Conservation (phyloP, 176 grass and related monocot species). For the Bromus sterilis region DNA sequence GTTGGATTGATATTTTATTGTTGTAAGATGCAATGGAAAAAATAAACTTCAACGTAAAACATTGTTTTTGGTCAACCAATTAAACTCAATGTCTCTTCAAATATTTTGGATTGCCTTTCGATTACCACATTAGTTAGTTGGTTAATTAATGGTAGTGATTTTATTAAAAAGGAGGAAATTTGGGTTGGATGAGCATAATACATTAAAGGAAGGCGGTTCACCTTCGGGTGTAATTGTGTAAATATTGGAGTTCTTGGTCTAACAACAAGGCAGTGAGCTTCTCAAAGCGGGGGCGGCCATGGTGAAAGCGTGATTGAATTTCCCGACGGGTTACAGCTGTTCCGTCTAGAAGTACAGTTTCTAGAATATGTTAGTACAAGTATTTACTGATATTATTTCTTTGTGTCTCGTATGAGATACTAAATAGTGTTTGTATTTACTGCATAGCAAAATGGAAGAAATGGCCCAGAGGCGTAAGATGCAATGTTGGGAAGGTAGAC, state of each 20-base stretch:
- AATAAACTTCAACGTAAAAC: too few species aligned
- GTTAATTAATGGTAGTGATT: conserved; percentile 7
- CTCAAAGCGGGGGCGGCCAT: conserved; percentile 71
- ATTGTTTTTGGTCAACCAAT: too few species aligned
- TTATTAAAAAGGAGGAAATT: conserved; percentile 64
- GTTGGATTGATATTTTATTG: too few species aligned
- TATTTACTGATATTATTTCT: conserved; percentile 7
- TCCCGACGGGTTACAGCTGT: conserved; percentile 73
- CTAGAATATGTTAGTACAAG: conserved; percentile 29
- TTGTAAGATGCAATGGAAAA: too few species aligned
- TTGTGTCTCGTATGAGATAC: background rate
- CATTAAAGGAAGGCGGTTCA: conserved; percentile 27
- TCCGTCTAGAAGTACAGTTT: conserved; percentile 79
- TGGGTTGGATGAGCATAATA: conserved; percentile 48
- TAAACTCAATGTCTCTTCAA: too few species aligned
- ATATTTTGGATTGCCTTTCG: too few species aligned
- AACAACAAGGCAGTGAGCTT: conserved; percentile 76
- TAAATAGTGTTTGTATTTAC: conserved; percentile 19
- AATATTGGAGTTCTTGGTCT: conserved; percentile 44
- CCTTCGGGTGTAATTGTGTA: conserved; percentile 24
- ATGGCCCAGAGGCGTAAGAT: conserved; percentile 91
- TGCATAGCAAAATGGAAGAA: conserved; percentile 81
- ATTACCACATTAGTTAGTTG: too few species aligned
- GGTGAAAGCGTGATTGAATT: conserved; percentile 73
- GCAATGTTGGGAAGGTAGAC: conserved; percentile 90